Evolutionary conservation across 2,329 filamentous ascomycete species (phyloP), one percentile per base, ranked within the genome.

Genomic region (Fusarium verticillioides): DNA sequence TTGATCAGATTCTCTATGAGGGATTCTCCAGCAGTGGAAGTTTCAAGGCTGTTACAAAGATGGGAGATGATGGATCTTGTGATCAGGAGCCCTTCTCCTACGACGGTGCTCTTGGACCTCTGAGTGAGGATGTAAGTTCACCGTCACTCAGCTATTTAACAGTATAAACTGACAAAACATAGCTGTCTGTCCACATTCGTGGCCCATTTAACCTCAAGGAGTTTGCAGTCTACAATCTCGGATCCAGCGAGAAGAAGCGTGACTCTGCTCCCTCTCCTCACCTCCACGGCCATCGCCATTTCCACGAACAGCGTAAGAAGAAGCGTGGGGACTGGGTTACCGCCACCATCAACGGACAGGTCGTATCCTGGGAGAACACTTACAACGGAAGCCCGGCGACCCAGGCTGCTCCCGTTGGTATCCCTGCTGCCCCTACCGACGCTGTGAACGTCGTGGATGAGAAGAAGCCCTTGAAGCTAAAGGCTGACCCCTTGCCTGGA

Each of bases 161-260:
- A 23, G 13, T 19, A 34, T 28, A 57, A 9, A 12, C 49, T 44
- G 21, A 67, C 30, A n/a, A n/a, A 28, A 21, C 34, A 2, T 67
- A 94, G 92, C 85, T 95, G 36, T 93, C 92, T 3, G 81, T 94
- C 70, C 91, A 94, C 79, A 86, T 95, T 78, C 91, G 93, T 74
- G 93, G 93, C 7, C 93, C 93, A 3, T 80, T 93, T 75, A 83
- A 87, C 43, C 79, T 95, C 37, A 90, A 89, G 78, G 87, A 93
- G 74, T 85, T 94, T 61, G 93, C 92, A 16, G 90, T 91, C 61
- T 95, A 94, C 81, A 87, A 85, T 50, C 86, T 89, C n/a, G 83
- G 83, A 28, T 73, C 78, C 30, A 78, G 72, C 40, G 74, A 77
- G 53, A 78, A 80, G 76, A 80, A 80, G 54, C 74, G 75, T 26